Evolutionary conservation across 192 early-diverging fungal genomes (phyloP), one percentile per base, ranked within the genome.

Genomic region (Entomortierella lignicola): DNA sequence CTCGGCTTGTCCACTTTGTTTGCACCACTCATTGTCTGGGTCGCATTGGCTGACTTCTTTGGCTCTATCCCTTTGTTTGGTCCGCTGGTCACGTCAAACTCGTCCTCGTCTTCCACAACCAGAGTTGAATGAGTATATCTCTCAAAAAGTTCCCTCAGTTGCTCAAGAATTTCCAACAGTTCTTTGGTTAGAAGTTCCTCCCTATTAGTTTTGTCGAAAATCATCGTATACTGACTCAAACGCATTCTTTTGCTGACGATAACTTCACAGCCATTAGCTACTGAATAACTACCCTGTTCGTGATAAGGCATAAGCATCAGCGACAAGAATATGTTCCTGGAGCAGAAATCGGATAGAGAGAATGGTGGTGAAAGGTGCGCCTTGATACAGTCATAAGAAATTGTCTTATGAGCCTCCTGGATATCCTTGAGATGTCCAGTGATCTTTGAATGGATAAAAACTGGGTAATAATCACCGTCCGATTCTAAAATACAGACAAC

Each of bases 371-470:
- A n/a, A 15, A 54, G 52, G 23, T 54, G 52, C 26, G 8, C 52
- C 27, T 54, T 29, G 52, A 54, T 54, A 8, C 26, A 26, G 2
- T 54, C 52, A 15, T 8, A 54, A 26, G 23, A 54, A 15, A 26
- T 29, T 8, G 52, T 54, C 15, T 29, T 2, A 30, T 54, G 52
- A 54, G 52, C 52, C 2, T 54, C 26, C 10, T 18, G 10, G 52
- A 54, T 54, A 10, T 54, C 52, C n/a, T 27, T n/a, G n/a, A n/a
- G n/a, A n/a, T n/a, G n/a, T 54, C 52, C 52, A 54, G 6, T 21
- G 15, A 27, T 54, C 52, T 26, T 54, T 54, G 52, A 54, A 10
- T 54, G 52, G 7, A 54, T 54, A 25, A 54, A 54, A 54, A 54
- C 52, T 26, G 52, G 52, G 26, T 54, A 54, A 25, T 54, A 30